These are phyloP conservation scores for sorghum (Sorghum bicolor) DNA, from an alignment of 176 grass and related monocot species.

Conservation along the genomic window DNA sequence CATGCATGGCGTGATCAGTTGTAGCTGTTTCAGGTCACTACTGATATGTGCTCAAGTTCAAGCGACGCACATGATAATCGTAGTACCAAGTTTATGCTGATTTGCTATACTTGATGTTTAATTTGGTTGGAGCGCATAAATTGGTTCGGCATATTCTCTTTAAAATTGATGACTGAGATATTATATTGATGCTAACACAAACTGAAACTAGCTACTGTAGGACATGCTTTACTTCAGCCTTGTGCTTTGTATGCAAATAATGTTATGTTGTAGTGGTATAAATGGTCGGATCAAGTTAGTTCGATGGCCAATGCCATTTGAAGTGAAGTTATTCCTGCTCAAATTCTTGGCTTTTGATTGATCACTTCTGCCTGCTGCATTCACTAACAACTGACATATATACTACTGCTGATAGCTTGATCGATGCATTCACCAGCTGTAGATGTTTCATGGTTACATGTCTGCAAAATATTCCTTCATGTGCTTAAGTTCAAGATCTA, in stretches of 20 bases:
- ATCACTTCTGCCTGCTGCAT: neutral
- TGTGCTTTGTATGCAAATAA: neutral
- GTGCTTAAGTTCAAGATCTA: neutral
- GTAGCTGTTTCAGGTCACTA: neutral
- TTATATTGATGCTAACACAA: neutral
- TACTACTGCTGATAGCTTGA: neutral
- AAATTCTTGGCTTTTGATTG: neutral
- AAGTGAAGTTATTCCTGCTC: neutral
- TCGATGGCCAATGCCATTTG: neutral
- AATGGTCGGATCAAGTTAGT: neutral
- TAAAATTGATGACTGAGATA: neutral
- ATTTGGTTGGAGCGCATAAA: neutral
- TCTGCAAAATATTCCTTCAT: neutral
- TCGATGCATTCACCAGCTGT: neutral
- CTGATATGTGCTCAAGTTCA: neutral
- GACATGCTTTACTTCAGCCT: neutral
- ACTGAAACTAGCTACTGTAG: neutral
- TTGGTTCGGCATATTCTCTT: neutral
- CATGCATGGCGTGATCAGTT: neutral
- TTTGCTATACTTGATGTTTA: neutral
- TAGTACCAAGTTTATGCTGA: neutral
- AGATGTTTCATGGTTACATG: neutral
- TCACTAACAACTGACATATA: neutral
- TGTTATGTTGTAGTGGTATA: neutral
- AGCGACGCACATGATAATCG: neutral